These are phyloP conservation scores for Chrysanthemum makinoi DNA, from an alignment of 129 eudicot species.

Conservation along the genomic window DNA sequence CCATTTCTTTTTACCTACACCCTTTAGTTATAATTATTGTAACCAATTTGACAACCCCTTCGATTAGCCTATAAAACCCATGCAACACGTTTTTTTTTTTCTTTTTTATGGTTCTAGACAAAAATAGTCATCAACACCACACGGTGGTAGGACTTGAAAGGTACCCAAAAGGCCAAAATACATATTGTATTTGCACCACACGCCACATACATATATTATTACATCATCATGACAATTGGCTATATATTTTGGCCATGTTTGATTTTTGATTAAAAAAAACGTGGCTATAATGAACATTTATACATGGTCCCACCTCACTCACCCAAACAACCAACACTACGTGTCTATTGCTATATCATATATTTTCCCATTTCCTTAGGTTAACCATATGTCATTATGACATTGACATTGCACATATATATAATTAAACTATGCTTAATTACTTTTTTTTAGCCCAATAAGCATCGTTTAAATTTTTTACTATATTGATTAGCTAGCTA, in stretches of 20 bases:
- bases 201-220: conserved; percentile 3
- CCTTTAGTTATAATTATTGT: not conserved
- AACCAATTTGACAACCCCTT: no score
- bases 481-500: no score
- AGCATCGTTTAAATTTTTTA: no score
- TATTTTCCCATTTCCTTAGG: conserved; percentile 6
- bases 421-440: not conserved
- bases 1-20: not conserved
- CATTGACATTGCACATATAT: conserved; percentile 29
- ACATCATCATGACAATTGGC: conserved; percentile 20
- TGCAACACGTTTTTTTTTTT: not conserved
- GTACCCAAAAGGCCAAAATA: not conserved
- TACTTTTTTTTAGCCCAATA: no score
- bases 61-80: not conserved
- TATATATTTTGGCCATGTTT: conserved; percentile 10
- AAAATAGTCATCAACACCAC: not conserved
- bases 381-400: conserved; percentile 21
- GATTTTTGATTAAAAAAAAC: conserved; percentile 10
- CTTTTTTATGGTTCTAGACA: not conserved
- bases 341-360: conserved; percentile 29
- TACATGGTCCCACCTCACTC: conserved; percentile 9
- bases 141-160: not conserved
- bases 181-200: conserved; percentile 7
- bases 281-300: conserved; percentile 16
- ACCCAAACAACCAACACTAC: conserved; percentile 32